Conservation (phyloP, 129 eudicot genomes). For the Smallanthus sonchifolius region DNA sequence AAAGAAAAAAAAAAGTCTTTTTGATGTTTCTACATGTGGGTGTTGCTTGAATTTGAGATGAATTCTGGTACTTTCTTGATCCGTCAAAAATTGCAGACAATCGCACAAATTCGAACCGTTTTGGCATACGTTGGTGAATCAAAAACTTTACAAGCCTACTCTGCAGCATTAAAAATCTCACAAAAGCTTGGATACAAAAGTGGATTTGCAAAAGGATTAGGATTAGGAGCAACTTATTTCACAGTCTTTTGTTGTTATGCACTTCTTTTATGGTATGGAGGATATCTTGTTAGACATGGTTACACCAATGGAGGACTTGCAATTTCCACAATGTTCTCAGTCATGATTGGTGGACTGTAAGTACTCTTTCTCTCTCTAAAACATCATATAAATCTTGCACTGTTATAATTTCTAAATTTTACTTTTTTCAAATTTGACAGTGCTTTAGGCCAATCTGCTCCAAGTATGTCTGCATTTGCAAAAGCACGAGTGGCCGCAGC, state of each 20-base stretch:
- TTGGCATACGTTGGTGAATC: slow-evolving; percentile 89
- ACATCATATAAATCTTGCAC: not conserved
- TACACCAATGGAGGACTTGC: slow-evolving; percentile 98
- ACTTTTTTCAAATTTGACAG: slow-evolving; percentile 27
- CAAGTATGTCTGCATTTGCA: slow-evolving; percentile 92
- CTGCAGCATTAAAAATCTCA: slow-evolving; percentile 68
- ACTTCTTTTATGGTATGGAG: slow-evolving; percentile 95
- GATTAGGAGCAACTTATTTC: slow-evolving; percentile 94
- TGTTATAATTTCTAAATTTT: not conserved
- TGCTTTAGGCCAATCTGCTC: slow-evolving; percentile 90
- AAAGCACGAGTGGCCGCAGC: slow-evolving; percentile 97
- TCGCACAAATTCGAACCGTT: slow-evolving; percentile 84
- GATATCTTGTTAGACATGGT: slow-evolving; percentile 89
- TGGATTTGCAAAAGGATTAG: slow-evolving; percentile 91
- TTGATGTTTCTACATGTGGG: slow-evolving; percentile 5
- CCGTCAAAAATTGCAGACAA: slow-evolving; percentile 51
- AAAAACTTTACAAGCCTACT: slow-evolving; percentile 68
- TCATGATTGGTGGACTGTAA: slow-evolving; percentile 98
- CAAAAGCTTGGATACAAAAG: slow-evolving; percentile 86
- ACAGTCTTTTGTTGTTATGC: slow-evolving; percentile 95
- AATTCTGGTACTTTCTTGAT: slow-evolving; percentile 26
- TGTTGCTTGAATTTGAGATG: not conserved
- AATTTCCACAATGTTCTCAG: slow-evolving; percentile 92
- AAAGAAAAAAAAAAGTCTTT: not conserved
- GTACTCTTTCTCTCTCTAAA: slow-evolving; percentile 18